phyloP scores from a whole-genome alignment of 75 land plant genomes.

The Azolla pinnata region DNA sequence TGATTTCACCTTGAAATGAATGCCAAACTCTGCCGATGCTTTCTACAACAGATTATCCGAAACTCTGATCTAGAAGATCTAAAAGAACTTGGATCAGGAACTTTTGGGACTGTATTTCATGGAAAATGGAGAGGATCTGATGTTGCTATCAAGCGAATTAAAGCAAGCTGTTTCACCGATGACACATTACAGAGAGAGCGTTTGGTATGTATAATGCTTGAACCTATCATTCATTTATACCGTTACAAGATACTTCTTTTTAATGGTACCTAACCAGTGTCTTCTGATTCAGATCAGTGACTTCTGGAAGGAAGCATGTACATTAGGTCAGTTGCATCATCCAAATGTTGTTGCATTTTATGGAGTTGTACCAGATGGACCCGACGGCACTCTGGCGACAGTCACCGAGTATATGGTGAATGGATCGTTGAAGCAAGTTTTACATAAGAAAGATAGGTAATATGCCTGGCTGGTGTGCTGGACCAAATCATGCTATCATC shows the following conservation, averaged over 20 bases:
- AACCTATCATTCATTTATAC: background rate
- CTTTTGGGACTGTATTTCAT: no score
- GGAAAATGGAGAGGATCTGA: no score
- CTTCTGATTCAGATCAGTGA: conserved; percentile 47
- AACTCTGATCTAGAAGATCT: no score
- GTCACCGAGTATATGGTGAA: conserved; percentile 93
- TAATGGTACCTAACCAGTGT: background rate
- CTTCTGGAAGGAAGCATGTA: conserved; percentile 86
- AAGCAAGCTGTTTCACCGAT: no score
- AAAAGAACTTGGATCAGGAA: no score
- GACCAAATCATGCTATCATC: background rate
- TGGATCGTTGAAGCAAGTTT: conserved; percentile 77
- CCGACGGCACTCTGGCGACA: conserved; percentile 88
- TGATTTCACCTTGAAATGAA: no score
- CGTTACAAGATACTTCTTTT: background rate
- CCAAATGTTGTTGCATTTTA: conserved; percentile 95
- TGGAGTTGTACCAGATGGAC: conserved; percentile 92
- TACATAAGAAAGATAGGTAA: conserved; percentile 77
- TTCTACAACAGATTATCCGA: no score
- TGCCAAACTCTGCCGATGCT: no score
- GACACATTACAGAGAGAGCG: conserved; percentile 70
- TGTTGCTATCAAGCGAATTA: no score
- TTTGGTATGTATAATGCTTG: conserved; percentile 33
- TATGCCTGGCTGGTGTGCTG: conserved; percentile 1
- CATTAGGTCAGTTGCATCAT: conserved; percentile 78